Evolutionary conservation across 495 filamentous ascomycete species (phyloP).

Genomic region (Aspergillus nidulans): DNA sequence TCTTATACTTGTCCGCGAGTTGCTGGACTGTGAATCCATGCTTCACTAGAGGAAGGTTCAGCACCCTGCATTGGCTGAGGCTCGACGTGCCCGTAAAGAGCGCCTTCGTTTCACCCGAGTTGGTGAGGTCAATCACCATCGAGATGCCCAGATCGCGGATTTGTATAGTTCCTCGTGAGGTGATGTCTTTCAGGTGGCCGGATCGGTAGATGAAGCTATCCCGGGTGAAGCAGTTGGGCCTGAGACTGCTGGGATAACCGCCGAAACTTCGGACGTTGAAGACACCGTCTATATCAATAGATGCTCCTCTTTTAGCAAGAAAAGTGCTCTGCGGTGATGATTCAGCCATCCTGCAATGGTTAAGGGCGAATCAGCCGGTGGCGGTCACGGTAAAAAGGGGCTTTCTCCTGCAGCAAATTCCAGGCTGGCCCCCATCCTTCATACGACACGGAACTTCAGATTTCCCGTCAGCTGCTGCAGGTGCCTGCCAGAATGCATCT

Average conservation of each 20-base stretch:
- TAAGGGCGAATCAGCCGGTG: too few relatives aligned
- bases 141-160: not conserved
- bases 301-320: not conserved
- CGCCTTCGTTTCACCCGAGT: not conserved
- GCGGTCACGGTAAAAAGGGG: too few relatives aligned
- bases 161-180: not conserved
- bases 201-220: not conserved
- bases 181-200: not conserved
- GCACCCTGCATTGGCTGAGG: not conserved
- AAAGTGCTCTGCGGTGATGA: not conserved
- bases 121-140: not conserved
- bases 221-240: not conserved
- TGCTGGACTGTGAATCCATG: not conserved
- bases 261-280: constrained; percentile 3
- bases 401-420: too few relatives aligned
- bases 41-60: not conserved
- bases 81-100: not conserved
- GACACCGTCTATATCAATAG: not conserved
- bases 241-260: not conserved
- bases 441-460: too few relatives aligned
- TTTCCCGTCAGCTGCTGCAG: too few relatives aligned
- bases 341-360: too few relatives aligned
- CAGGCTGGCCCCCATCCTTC: too few relatives aligned
- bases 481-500: too few relatives aligned
- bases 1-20: not conserved